Base-by-base conservation (phyloP, 345 rosid species). In the Gossypium longicalyx region DNA sequence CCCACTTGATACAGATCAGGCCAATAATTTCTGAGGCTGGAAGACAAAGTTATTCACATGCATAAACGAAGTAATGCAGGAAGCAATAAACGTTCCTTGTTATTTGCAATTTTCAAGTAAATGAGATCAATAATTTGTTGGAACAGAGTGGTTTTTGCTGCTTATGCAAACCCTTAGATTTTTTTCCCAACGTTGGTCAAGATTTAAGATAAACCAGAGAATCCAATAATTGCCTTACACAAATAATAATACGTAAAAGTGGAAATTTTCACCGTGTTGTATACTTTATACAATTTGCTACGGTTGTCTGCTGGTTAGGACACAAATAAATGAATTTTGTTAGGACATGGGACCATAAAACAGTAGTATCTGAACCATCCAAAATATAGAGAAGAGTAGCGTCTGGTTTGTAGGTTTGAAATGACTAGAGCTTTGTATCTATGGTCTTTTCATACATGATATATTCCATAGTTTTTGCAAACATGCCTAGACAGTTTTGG, bases 351-450 rank as follows among this genome's bases (percentile, higher is more conserved):
- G 22, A 48, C 72, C 43, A 2, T 48, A 48, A 6, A 48, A 67
- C 38, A 23, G 59, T 54, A 54, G 59, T 25, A 3, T 20, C 9
- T 19, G 22, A 54, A 54, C 7, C 25, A 54, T n/a, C 12, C 25
- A 2, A 54, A 16, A 53, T 16, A 53, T 2, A 56, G 10, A 54
- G 23, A 17, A 19, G 3, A 7, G 20, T 47, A 22, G 9, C 71
- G 20, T 48, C 72, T 15, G 22, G 56, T 48, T 67, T 67, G 72
- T 67, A 22, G 54, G 54, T 68, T 48, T 48, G 57, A 23, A 8
- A 68, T 67, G 38, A 34, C 38, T 34, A 4, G 38, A 34, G 6
- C 38, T 34, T 34, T 4, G 38, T 34, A 34, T 34, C 38, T 4
- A 4, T 34, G 38, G 38, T 34, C 38, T 34, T 34, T 34, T 34